Percentiles rank a stretch among this genome's conserved stretches.
phyloP scores from a whole-genome alignment of 2,329 filamentous ascomycete species.

The Sphaerulina vaccinii region DNA sequence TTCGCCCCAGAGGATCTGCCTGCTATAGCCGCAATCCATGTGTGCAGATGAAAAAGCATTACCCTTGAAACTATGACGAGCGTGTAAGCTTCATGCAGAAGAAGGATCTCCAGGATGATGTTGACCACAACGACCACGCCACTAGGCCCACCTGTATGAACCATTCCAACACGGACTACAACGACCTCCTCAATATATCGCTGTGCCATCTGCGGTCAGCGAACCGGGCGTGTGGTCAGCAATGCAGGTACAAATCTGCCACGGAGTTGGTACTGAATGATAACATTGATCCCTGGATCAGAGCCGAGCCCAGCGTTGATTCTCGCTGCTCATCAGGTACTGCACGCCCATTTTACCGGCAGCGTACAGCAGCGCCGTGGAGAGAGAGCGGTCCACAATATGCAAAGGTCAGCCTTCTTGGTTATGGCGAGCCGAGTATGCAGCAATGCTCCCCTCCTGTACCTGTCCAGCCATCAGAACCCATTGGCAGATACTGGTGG shows the following conservation, averaged over 20 bases:
- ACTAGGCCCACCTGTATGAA: not conserved
- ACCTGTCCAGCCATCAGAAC: slow-evolving; percentile 15
- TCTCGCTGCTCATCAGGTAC: slow-evolving; percentile 13
- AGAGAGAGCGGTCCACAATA: slow-evolving; percentile 14
- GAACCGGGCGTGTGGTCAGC: slow-evolving; percentile 17
- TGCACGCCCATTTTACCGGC: slow-evolving; percentile 9
- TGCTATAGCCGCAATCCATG: not conserved
- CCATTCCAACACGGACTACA: not conserved
- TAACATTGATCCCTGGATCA: slow-evolving; percentile 12
- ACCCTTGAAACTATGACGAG: not conserved
- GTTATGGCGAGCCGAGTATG: slow-evolving; percentile 14
- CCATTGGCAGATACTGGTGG: slow-evolving; percentile 18
- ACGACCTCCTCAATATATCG: not conserved
- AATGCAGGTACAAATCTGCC: slow-evolving; percentile 22
- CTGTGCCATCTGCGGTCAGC: not conserved
- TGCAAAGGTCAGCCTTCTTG: slow-evolving; percentile 18
- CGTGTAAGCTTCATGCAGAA: not conserved
- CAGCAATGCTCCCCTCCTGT: slow-evolving; percentile 16
- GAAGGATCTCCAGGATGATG: not conserved
- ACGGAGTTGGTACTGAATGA: slow-evolving; percentile 22
- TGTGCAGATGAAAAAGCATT: not conserved
- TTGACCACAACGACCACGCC: slow-evolving; percentile 19
- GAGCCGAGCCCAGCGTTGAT: slow-evolving; percentile 1
- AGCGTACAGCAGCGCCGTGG: not conserved
- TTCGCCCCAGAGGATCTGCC: not conserved